Base-by-base conservation (phyloP, 176 grass and related monocot species). In the Juncus inflexus region DNA sequence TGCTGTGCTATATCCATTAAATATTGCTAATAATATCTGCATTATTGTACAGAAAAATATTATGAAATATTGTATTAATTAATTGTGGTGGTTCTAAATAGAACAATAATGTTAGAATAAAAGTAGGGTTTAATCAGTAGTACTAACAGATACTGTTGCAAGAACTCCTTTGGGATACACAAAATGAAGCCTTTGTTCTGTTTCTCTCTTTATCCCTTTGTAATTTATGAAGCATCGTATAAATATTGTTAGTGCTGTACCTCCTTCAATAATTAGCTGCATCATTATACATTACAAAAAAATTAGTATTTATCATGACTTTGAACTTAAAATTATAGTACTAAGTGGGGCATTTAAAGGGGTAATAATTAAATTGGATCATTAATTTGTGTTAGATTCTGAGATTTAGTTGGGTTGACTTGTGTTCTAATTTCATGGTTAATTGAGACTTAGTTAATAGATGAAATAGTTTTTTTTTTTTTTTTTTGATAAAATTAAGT, bases 151-250 rank as follows among this genome's bases (percentile, higher is more conserved):
- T 70, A 92, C 57, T 62, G 94, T 74, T 3, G 85, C 85, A 73
- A 92, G 81, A 80, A 80, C 80, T 79, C 83, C 94, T 89, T 86
- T 99, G 14, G 94, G 94, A 55, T 91, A 77, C 55, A 80, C 64
- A 49, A 83, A 40, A 71, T 86, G 85, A 64, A 99, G 72, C 35
- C 79, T 89, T 74, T 92, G 74, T 58, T 82, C 69, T 42, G 81
- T 87, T 76, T 91, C 85, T 12, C 40, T 70, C 69, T 76, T 79
- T 35, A 92, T 74, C 5, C 79, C 83, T 73, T 91, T 80, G 65
- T 78, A 79, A 39, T 84, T 67, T 2, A 84, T 68, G 41, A 99
- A 92, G 57, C 94, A 92, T 13, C 85, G 85, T 59, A 89, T 42
- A 12, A 99, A 97, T 64, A 99, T 79, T 0, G 89, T 85, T 54